A percentile compares a stretch with the other conserved stretches of the same genome.
Evolutionary conservation across 2,329 filamentous ascomycete genomes (phyloP).

Genomic region (Botryotinia calthae): DNA sequence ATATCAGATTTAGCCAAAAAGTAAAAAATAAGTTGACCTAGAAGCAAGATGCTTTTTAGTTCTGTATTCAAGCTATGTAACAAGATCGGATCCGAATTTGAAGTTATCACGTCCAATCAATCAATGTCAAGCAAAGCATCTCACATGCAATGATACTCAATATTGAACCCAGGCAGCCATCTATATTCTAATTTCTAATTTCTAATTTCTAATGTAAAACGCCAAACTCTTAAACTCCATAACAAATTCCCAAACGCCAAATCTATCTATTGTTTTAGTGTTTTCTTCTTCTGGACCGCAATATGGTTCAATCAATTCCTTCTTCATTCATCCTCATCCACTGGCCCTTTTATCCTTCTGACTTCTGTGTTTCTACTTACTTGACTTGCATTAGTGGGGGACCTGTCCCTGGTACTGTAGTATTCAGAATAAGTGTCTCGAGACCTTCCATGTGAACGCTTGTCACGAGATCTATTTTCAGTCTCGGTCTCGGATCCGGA

Average conservation of each 20-base stretch:
- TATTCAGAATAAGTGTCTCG: no score
- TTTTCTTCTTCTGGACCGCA: background rate
- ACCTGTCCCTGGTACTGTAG: no score
- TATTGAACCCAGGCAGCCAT: background rate
- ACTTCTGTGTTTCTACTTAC: background rate
- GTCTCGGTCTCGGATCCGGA: no score
- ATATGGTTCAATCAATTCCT: background rate
- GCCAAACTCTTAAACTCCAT: background rate
- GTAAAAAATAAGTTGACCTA: no score
- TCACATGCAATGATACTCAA: background rate
- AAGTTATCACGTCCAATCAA: background rate
- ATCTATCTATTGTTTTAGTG: background rate
- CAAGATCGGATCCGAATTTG: background rate
- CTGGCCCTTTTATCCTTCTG: background rate
- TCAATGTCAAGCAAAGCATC: background rate
- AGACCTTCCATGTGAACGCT: background rate
- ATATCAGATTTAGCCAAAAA: background rate
- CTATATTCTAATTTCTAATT: background rate
- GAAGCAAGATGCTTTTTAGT: background rate
- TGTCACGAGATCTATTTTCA: no score
- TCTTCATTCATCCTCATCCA: background rate
- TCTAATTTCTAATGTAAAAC: background rate
- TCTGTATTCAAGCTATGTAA: background rate
- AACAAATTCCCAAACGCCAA: background rate
- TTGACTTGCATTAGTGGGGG: background rate